phyloP scores from a whole-genome alignment of 2,329 filamentous ascomycete genomes.

The Cladosporium halotolerans region DNA sequence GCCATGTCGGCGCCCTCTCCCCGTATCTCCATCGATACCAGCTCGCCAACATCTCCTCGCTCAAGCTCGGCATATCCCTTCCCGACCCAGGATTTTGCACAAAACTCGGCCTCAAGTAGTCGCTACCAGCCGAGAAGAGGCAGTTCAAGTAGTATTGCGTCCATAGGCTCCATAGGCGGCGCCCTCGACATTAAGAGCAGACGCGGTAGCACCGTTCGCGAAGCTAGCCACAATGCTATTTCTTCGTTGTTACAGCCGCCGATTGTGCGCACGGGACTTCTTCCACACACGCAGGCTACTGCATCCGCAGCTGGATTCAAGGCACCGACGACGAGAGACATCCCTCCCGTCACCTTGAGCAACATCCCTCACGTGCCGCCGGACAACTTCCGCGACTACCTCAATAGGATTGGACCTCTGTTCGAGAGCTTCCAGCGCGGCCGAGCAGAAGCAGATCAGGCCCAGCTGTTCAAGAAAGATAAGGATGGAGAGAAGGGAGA shows the following conservation, averaged over 20 bases:
- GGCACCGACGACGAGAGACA: constrained; percentile 79
- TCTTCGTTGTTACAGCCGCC: constrained; percentile 88
- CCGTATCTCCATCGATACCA: constrained; percentile 41
- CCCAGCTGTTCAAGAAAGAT: constrained; percentile 42
- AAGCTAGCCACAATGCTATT: constrained; percentile 87
- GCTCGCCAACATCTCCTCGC: constrained; percentile 34
- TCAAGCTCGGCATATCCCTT: constrained; percentile 46
- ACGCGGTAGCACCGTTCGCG: constrained; percentile 54
- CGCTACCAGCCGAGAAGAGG: constrained; percentile 58
- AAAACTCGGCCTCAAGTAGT: constrained; percentile 42
- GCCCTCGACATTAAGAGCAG: constrained; percentile 64
- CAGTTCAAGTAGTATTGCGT: constrained; percentile 68
- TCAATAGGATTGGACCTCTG: constrained; percentile 75
- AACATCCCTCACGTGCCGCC: constrained; percentile 78
- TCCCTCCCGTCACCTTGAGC: constrained; percentile 84
- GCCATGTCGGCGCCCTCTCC: constrained; percentile 51
- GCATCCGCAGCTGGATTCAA: constrained; percentile 56
- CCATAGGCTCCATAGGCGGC: constrained; percentile 81
- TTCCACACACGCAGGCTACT: constrained; percentile 69
- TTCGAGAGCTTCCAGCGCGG: constrained; percentile 85
- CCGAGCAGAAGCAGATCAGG: constrained; percentile 65
- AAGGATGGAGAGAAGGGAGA: constrained; percentile 41
- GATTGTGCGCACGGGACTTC: constrained; percentile 79
- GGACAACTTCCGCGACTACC: constrained; percentile 74
- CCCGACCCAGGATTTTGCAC: constrained; percentile 50